phyloP scores from a whole-genome alignment of 306 rosid genomes.

The Quercus wislizeni region DNA sequence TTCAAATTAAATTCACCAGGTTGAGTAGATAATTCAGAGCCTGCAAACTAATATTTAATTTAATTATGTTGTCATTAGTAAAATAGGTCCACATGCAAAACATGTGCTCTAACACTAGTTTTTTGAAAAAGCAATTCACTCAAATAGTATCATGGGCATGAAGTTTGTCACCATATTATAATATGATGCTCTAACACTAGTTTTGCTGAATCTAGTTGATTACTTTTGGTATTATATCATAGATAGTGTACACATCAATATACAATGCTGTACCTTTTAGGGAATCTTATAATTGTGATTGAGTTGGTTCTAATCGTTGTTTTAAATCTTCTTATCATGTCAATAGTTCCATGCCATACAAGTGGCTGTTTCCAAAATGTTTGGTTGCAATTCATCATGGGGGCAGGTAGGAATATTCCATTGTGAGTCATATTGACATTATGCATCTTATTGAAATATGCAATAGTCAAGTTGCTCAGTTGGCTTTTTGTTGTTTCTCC shows the following conservation, averaged over 20 bases:
- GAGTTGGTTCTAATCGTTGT: not conserved
- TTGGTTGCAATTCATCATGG: conserved; percentile 81
- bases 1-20: not conserved
- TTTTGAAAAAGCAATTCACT: not conserved
- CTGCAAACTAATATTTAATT: not conserved
- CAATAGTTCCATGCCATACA: conserved; percentile 61
- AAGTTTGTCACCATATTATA: not conserved
- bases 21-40: not conserved
- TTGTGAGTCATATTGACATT: conserved; percentile 12
- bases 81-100: not conserved
- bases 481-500: conserved; percentile 20
- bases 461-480: conserved; percentile 14
- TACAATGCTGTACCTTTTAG: not conserved
- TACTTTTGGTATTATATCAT: not conserved
- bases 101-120: not conserved
- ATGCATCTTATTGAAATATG: conserved; percentile 12
- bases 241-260: not conserved
- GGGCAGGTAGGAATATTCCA: conserved; percentile 61
- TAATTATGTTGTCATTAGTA: not conserved
- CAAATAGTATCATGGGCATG: not conserved
- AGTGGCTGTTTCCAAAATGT: conserved; percentile 71
- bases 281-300: not conserved
- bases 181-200: not conserved
- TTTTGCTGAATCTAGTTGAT: not conserved
- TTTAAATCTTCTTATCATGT: conserved; percentile 7